Evolutionary conservation across 305 asterid genomes (phyloP), one percentile per base, ranked within the genome.

Genomic region (Coffea humblotiana): DNA sequence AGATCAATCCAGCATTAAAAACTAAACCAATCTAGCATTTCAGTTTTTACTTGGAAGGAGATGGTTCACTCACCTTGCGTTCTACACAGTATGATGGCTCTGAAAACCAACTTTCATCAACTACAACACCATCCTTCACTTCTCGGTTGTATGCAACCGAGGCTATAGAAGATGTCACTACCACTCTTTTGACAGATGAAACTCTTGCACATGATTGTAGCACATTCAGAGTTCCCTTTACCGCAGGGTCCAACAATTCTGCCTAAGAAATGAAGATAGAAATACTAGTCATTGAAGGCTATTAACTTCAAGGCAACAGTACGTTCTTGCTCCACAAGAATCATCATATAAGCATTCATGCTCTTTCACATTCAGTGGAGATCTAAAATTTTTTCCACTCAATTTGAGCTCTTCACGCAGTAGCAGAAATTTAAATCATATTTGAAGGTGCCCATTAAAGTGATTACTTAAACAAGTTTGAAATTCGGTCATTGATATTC

Each of bases 31-130:
- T 11, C 56, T 12, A 14, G 19, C 19, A 51, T n/a, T 15, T 16
- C 7, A 35, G 54, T 27, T 19, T 25, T 56, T 27, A 37, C 79
- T 15, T 4, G 43, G 43, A 40, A 40, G 43, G 43, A 72, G 51
- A 80, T 40, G 43, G 43, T 9, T 9, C 12, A 10, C 58, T 29
- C 51, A 86, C 90, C 89, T 83, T 51, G 1, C 4, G 64, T 80
- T 88, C 82, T 49, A 80, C 76, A 54, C 87, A 84, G 14, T 77
- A 75, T 40, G n/a, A 13, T 18, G 85, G 85, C 58, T 87, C 90
- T 0, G 92, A 87, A 81, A 74, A 89, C 80, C 88, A 87, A 60
- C 84, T 82, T 77, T 87, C 90, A 69, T 89, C 90, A 12, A 76
- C 49, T 9, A 80, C 19, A 27, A 16, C 77, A n/a, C 73, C 80